Evolutionary conservation across 2,329 filamentous ascomycete species (phyloP), one percentile per base, ranked within the genome.

Genomic region (Sporothrix humicola): DNA sequence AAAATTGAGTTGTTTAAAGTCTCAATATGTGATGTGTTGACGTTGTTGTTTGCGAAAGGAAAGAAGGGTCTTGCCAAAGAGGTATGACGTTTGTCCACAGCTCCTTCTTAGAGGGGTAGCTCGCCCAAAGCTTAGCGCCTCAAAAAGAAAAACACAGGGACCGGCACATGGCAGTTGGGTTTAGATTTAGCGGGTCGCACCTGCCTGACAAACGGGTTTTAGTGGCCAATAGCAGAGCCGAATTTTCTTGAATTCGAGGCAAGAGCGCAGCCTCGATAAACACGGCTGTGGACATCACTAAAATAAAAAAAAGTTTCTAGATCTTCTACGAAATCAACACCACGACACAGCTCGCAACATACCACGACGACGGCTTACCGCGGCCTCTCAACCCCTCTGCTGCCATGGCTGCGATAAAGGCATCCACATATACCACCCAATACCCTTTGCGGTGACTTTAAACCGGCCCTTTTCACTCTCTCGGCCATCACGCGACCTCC

Each of bases 151-250:
- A 65, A 15, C n/a, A 65, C 42, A 65, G 61, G 61, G 61, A 26
- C 61, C 42, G 59, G 37, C 59, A 65, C 59, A 48, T 26, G 61
- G 61, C 61, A 65, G 15, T 3, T 20, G 59, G 8, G 2, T 26
- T 26, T 58, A 58, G 37, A 66, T 66, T 66, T 48, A 68, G 65
- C 65, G 65, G 65, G 26, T 68, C 42, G 65, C 46, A 26, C 46
- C 65, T 68, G 46, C 46, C 23, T 31, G 23, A 15, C 20, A 68
- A n/a, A 37, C 5, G 31, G 42, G 3, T 52, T 12, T 68, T 52
- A 37, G 44, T 68, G 26, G 23, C 65, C 44, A 50, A 68, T 68
- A 2, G 13, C 13, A 52, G 46, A 7, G 20, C 23, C 31, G 3
- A 13, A n/a, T 48, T 48, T 46, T 48, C 23, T 31, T 56, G 7